phyloP scores from a whole-genome alignment of 2,329 filamentous ascomycete genomes.

The Atkinsonella hypoxylon region DNA sequence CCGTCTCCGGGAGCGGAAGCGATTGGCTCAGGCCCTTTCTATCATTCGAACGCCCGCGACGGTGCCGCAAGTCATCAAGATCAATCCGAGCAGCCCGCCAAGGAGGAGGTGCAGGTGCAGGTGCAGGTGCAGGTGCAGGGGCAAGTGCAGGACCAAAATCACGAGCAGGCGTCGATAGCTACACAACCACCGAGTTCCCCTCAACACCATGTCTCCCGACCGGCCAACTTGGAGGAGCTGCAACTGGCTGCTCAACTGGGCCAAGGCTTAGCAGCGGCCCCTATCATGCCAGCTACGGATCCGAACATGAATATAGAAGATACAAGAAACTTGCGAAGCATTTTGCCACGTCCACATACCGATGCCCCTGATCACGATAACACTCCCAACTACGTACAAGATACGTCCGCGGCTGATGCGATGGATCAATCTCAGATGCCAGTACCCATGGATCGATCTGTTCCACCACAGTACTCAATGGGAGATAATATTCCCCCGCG shows the following conservation, averaged over 20 bases:
- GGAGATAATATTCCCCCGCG: conserved; percentile 53
- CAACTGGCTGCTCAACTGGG: conserved; percentile 47
- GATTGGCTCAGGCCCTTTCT: conserved; percentile 32
- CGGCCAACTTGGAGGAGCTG: conserved; percentile 41
- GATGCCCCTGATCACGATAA: conserved; percentile 24
- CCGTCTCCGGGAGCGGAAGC: conserved; percentile 33
- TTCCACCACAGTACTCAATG: conserved; percentile 26
- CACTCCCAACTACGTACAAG: conserved; percentile 25
- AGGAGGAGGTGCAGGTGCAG: conserved; percentile 17
- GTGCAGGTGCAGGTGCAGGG: conserved; percentile 18
- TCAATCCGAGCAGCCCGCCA: conserved; percentile 14
- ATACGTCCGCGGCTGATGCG: conserved; percentile 23
- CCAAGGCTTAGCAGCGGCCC: conserved; percentile 35
- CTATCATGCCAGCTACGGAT: conserved; percentile 37
- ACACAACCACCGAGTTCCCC: conserved; percentile 24
- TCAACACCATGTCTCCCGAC: conserved; percentile 29
- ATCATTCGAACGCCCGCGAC: conserved; percentile 26
- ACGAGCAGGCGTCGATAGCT: conserved; percentile 19
- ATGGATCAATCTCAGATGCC: conserved; percentile 25
- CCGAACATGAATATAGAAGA: conserved; percentile 32
- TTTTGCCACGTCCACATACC: conserved; percentile 31
- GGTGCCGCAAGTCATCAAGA: conserved; percentile 20
- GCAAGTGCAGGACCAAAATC: conserved; percentile 18
- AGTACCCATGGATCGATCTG: conserved; percentile 23
- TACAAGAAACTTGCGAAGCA: conserved; percentile 26